Conservation (phyloP, 2,329 filamentous ascomycete species). For the Epichloe gansuensis region DNA sequence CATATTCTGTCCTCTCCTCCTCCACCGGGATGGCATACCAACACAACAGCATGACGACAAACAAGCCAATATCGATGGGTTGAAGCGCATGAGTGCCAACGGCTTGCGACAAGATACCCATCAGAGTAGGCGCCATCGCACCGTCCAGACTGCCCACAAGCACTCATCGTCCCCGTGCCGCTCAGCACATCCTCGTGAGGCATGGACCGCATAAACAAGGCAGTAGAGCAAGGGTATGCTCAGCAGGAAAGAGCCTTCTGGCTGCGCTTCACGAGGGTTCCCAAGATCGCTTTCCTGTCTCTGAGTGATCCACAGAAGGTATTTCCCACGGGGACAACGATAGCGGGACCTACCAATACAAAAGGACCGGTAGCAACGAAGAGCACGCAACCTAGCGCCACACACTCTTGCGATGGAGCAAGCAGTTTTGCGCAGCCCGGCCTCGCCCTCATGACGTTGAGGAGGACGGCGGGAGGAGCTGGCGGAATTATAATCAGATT, state of each 20-base stretch:
- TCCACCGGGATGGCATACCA: constrained; percentile 48
- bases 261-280: constrained; percentile 9
- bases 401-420: constrained; percentile 41
- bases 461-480: constrained; percentile 42
- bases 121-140: constrained; percentile 53
- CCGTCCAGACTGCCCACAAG: constrained; percentile 56
- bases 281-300: constrained; percentile 28
- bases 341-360: constrained; percentile 44
- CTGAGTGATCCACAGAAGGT: constrained; percentile 44
- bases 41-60: constrained; percentile 49
- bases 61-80: constrained; percentile 55
- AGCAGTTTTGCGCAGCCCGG: constrained; percentile 55
- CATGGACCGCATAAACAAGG: constrained; percentile 49
- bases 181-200: constrained; percentile 46
- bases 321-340: constrained; percentile 45
- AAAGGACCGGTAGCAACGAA: constrained; percentile 60
- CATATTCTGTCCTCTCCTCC: constrained; percentile 47
- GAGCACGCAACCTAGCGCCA: constrained; percentile 49
- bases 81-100: constrained; percentile 51
- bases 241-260: constrained; percentile 26
- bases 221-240: constrained; percentile 66
- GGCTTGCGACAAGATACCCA: constrained; percentile 48
- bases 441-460: constrained; percentile 48
- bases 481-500: too few relatives aligned
- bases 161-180: constrained; percentile 53